A percentile compares a stretch with the other conserved stretches of the same genome.
Conservation (phyloP, 2,329 filamentous ascomycete genomes). For the Venturia oleaginea region DNA sequence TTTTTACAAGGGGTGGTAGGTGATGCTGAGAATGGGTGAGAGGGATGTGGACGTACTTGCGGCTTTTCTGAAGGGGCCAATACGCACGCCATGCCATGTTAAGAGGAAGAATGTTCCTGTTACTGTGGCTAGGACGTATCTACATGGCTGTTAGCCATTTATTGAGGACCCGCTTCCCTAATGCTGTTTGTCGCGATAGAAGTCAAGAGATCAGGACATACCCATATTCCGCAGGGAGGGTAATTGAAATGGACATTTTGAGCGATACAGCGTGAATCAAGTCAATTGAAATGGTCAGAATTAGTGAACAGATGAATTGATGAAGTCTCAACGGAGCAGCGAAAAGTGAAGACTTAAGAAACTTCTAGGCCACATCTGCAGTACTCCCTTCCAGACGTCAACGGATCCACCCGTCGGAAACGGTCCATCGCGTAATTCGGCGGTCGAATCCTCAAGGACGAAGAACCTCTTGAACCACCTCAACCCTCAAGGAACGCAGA, state of each 20-base stretch:
- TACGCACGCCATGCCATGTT: slow-evolving; percentile 42
- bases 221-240: slow-evolving; percentile 40
- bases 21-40: no score
- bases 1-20: background rate
- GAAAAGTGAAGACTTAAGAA: background rate
- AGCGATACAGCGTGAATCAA: background rate
- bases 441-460: background rate
- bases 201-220: slow-evolving; percentile 3
- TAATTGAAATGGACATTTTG: slow-evolving; percentile 26
- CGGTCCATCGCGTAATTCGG: background rate
- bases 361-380: background rate
- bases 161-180: background rate
- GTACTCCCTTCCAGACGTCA: background rate
- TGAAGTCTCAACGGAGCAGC: background rate
- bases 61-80: slow-evolving; percentile 38
- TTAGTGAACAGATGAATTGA: background rate
- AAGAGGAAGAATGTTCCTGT: slow-evolving; percentile 46
- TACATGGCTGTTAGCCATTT: slow-evolving; percentile 22
- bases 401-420: background rate
- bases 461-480: background rate
- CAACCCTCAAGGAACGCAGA: background rate
- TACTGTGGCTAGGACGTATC: slow-evolving; percentile 47
- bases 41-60: slow-evolving; percentile 39
- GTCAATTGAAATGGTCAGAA: background rate
- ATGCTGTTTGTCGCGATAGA: background rate